Evolutionary conservation across 2,329 filamentous ascomycete species (phyloP).

Genomic region (Lasiodiplodia theobromae): DNA sequence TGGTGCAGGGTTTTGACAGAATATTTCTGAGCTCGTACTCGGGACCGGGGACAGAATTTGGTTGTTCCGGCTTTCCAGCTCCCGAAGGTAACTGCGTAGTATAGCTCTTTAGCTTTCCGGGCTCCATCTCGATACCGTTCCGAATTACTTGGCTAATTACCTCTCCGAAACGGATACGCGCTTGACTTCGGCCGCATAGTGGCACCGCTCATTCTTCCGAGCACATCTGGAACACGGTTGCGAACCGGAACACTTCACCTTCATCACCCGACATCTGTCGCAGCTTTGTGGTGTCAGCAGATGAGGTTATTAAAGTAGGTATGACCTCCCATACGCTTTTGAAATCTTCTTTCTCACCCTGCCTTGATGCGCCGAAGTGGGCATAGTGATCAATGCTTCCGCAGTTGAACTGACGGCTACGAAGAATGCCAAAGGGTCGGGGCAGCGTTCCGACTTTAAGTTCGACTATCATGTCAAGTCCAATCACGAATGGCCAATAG

Average conservation of each 20-base stretch:
- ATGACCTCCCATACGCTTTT: background rate
- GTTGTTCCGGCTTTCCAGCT: background rate
- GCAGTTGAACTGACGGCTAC: background rate
- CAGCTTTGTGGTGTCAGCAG: background rate
- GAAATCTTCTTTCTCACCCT: background rate
- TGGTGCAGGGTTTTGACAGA: background rate
- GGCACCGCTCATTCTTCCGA: background rate
- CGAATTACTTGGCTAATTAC: background rate
- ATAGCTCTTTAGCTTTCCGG: background rate
- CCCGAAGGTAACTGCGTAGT: background rate
- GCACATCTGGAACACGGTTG: background rate
- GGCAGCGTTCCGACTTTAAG: conserved; percentile 1
- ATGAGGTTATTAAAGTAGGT: background rate
- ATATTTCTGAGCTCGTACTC: background rate
- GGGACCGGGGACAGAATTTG: background rate
- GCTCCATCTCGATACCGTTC: background rate
- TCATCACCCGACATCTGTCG: background rate
- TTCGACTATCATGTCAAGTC: background rate
- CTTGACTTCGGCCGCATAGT: background rate
- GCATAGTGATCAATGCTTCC: background rate
- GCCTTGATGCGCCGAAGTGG: background rate
- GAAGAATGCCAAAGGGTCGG: background rate
- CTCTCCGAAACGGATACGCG: background rate
- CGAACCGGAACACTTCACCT: conserved; percentile 1
- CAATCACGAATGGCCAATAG: background rate